Percentiles rank a stretch among this genome's conserved stretches.
Conservation (phyloP, 768 basidiomycete genomes). For the Asterophora parasitica region DNA sequence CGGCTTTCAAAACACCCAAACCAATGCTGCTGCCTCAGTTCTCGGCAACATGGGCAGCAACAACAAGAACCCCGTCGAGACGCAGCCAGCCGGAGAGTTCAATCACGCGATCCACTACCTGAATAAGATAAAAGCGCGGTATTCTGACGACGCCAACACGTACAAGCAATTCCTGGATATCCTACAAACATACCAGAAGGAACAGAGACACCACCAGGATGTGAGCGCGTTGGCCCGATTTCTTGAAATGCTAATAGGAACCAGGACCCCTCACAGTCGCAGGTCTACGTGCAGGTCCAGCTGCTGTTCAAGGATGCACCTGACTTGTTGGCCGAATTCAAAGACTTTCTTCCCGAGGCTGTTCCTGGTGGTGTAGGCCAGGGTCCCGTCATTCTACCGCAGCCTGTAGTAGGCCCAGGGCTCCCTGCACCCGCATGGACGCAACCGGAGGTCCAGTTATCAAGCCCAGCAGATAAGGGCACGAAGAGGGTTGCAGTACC, state of each 20-base stretch:
- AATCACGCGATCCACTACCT: slow-evolving; percentile 95
- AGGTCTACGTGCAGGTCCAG: slow-evolving; percentile 80
- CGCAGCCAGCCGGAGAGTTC: slow-evolving; percentile 65
- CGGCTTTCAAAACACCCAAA: slow-evolving; percentile 40
- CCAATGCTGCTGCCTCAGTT: slow-evolving; percentile 60
- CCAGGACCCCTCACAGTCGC: slow-evolving; percentile 37
- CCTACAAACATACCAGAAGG: slow-evolving; percentile 82
- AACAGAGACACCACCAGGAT: slow-evolving; percentile 67
- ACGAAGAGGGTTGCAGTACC: slow-evolving; percentile 41
- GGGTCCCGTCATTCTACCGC: slow-evolving; percentile 46
- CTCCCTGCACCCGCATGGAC: slow-evolving; percentile 35
- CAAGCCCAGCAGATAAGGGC: slow-evolving; percentile 33
- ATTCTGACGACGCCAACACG: slow-evolving; percentile 82
- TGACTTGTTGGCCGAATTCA: slow-evolving; percentile 77
- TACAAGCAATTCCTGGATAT: slow-evolving; percentile 91
- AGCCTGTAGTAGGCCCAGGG: slow-evolving; percentile 25
- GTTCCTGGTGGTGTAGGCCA: slow-evolving; percentile 36
- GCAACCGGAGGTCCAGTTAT: slow-evolving; percentile 32
- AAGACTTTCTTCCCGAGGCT: slow-evolving; percentile 72
- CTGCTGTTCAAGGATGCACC: slow-evolving; percentile 76
- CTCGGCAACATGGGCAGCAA: slow-evolving; percentile 56
- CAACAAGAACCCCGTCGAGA: slow-evolving; percentile 44
- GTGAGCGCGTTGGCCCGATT: slow-evolving; percentile 37
- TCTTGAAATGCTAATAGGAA: neutral
- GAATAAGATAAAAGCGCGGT: slow-evolving; percentile 97